phyloP scores from a whole-genome alignment of 768 basidiomycete species.

The Pulveroboletus sp. region DNA sequence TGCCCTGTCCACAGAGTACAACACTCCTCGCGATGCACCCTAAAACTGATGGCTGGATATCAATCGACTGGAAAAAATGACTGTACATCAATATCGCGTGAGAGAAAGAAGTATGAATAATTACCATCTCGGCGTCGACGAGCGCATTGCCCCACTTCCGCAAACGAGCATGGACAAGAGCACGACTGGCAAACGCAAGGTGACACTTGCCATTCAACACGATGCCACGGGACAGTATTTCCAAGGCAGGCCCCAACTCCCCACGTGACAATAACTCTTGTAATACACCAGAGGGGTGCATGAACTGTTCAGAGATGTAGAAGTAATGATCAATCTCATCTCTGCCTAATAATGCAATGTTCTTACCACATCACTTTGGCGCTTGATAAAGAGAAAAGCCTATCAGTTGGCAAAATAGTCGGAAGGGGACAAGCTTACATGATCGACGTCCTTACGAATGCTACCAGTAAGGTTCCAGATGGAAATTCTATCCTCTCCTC shows the following conservation, averaged over 20 bases:
- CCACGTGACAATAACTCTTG: constrained; percentile 5
- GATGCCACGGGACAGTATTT: constrained; percentile 10
- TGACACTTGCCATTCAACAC: constrained; percentile 2
- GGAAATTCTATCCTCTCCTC: constrained; percentile 11
- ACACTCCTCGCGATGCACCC: constrained; percentile 15
- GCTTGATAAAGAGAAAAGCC: not conserved
- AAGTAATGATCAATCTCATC: not conserved
- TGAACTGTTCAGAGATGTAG: constrained; percentile 5
- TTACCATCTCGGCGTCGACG: constrained; percentile 12
- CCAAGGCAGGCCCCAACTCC: not conserved
- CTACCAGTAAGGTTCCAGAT: constrained; percentile 8
- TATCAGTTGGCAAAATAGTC: not conserved
- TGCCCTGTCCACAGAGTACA: constrained; percentile 8
- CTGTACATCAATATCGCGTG: not conserved
- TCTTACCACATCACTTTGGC: constrained; percentile 2
- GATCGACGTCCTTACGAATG: not conserved
- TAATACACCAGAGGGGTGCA: not conserved
- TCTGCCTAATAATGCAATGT: not conserved
- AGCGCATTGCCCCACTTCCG: constrained; percentile 3
- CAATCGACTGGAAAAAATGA: constrained; percentile 4
- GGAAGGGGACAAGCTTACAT: not conserved
- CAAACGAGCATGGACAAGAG: constrained; percentile 9
- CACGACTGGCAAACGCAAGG: constrained; percentile 5
- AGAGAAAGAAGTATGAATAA: not conserved
- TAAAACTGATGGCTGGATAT: constrained; percentile 8